Conservation (phyloP, 78 protist species). For the Pigoraptor vietnamica region DNA sequence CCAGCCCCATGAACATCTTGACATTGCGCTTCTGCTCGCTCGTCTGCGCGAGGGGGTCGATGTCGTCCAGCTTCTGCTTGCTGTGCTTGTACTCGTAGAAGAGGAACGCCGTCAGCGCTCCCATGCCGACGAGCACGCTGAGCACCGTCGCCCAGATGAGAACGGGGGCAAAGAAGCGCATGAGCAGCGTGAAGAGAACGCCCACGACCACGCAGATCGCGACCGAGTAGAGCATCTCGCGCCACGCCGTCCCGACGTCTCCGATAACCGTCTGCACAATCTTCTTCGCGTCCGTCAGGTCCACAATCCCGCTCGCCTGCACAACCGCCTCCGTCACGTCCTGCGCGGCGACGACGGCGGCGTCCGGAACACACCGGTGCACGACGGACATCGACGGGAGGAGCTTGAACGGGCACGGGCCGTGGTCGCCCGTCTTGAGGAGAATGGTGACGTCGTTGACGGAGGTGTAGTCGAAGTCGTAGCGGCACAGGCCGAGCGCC, state of each 20-base stretch:
- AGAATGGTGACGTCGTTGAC: not conserved
- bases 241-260: not conserved
- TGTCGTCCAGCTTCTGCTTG: not conserved
- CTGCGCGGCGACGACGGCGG: not conserved
- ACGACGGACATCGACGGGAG: not conserved
- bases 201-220: not conserved
- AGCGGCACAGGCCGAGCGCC: not conserved
- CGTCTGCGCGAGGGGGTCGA: not conserved
- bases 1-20: not conserved
- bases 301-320: not conserved
- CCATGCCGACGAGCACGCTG: not conserved
- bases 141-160: not conserved
- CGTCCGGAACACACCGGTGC: not conserved
- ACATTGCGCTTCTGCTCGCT: not conserved
- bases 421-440: not conserved
- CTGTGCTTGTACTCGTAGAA: not conserved
- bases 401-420: not conserved
- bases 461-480: not conserved
- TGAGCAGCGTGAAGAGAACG: not conserved
- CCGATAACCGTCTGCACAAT: not conserved
- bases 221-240: not conserved
- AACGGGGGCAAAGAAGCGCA: not conserved
- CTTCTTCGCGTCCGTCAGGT: not conserved
- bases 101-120: not conserved
- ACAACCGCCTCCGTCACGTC: not conserved